Conservation (phyloP, 2,329 filamentous ascomycete genomes). For the Didymella exigua region DNA sequence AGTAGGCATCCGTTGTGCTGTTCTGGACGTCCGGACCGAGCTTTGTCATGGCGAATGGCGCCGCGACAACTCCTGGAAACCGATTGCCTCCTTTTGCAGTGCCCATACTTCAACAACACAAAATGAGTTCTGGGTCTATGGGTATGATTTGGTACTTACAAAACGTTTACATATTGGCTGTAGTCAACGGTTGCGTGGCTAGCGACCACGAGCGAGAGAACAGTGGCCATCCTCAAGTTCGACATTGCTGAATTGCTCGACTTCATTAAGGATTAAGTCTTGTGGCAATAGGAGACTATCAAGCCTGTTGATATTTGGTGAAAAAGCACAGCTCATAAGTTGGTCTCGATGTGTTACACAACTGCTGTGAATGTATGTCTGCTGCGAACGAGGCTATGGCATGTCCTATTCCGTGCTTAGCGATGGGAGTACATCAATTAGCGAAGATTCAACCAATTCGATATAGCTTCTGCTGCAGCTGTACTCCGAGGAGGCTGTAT, state of each 20-base stretch:
- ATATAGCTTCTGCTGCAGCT: not conserved
- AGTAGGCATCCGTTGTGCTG: conserved; percentile 24
- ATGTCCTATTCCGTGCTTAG: not conserved
- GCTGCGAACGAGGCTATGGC: not conserved
- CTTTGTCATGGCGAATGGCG: not conserved
- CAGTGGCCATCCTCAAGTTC: not conserved
- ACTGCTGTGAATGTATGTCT: no score
- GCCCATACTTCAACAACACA: not conserved
- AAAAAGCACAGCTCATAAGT: no score
- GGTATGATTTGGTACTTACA: not conserved
- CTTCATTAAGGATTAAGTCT: no score
- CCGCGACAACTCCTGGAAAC: not conserved
- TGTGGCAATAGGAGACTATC: no score
- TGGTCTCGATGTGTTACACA: no score
- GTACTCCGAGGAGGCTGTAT: not conserved
- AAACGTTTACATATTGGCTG: not conserved
- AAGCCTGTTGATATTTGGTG: no score
- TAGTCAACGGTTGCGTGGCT: not conserved
- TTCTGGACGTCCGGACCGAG: not conserved
- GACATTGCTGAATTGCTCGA: not conserved
- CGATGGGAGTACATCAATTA: not conserved
- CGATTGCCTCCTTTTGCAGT: not conserved
- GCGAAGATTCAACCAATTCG: not conserved
- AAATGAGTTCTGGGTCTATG: not conserved
- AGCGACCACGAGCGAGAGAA: not conserved